These are phyloP conservation scores for Yamadazyma scolyti DNA, from an alignment of 805 yeast species.

Conservation along the genomic window DNA sequence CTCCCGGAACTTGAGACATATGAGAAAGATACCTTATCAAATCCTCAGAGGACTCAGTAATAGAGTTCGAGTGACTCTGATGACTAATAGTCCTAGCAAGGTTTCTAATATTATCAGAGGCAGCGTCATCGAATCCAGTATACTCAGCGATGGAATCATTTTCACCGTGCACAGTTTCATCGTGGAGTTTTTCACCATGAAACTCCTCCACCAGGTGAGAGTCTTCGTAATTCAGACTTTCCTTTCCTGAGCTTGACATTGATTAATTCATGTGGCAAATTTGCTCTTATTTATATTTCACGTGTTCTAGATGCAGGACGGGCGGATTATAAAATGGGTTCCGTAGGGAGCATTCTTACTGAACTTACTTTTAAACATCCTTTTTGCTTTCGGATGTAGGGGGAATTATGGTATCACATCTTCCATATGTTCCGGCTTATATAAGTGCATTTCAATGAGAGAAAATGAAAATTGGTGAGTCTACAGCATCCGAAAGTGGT, in stretches of 20 bases:
- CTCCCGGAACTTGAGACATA: constrained; percentile 44
- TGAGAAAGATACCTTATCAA: constrained; percentile 37
- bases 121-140: constrained; percentile 12
- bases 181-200: constrained; percentile 1
- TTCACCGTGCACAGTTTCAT: constrained; percentile 1
- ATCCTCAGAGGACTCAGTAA: constrained; percentile 16
- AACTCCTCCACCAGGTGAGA: constrained; percentile 8
- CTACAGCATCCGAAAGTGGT: too few species aligned
- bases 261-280: too few species aligned
- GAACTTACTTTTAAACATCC: too few species aligned
- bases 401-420: too few species aligned
- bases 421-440: too few species aligned
- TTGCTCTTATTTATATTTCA: too few species aligned
- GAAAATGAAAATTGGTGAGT: too few species aligned
- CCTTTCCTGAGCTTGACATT: constrained; percentile 5
- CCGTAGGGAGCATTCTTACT: too few species aligned
- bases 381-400: too few species aligned
- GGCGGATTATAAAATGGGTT: too few species aligned
- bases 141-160: constrained; percentile 17
- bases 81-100: constrained; percentile 14
- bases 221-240: constrained; percentile 7
- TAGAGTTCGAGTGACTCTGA: constrained; percentile 9
- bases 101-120: constrained; percentile 14
- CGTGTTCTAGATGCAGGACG: too few species aligned
- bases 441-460: too few species aligned